Conservation (phyloP, 257 asterid genomes). For the Mitragyna speciosa region DNA sequence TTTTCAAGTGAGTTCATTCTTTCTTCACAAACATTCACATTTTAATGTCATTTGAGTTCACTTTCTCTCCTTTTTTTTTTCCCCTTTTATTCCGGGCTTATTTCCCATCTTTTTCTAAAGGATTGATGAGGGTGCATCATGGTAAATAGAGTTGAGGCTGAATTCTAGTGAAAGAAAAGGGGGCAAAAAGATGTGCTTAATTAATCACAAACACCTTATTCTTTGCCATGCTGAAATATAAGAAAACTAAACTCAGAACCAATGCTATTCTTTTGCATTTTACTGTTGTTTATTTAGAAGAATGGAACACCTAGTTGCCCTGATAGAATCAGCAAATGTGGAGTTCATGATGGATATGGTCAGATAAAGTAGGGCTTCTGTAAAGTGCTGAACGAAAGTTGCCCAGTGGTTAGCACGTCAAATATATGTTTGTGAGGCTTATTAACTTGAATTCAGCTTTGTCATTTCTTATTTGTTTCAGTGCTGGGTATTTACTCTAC, state of each 20-base stretch:
- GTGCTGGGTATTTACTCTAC: background rate
- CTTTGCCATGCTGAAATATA: background rate
- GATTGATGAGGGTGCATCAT: background rate
- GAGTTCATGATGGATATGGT: background rate
- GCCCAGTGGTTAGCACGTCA: background rate
- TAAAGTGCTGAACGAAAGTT: background rate
- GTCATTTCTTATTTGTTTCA: too few relatives aligned
- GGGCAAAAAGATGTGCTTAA: background rate
- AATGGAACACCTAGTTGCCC: background rate
- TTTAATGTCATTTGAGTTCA: background rate
- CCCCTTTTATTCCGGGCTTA: background rate
- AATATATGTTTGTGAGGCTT: background rate
- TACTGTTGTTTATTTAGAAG: background rate
- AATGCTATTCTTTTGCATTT: background rate
- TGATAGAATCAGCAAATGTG: background rate
- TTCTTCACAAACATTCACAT: background rate
- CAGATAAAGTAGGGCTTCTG: background rate
- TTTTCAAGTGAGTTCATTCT: background rate
- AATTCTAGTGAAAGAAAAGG: background rate
- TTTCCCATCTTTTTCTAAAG: conserved; percentile 7
- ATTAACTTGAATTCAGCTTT: background rate
- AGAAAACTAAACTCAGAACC: too few relatives aligned
- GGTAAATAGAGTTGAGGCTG: conserved; percentile 1
- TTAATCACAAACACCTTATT: background rate
- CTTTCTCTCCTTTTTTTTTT: background rate